Evolutionary conservation across 2,329 filamentous ascomycete genomes (phyloP).

Genomic region (Venturia nashicola): DNA sequence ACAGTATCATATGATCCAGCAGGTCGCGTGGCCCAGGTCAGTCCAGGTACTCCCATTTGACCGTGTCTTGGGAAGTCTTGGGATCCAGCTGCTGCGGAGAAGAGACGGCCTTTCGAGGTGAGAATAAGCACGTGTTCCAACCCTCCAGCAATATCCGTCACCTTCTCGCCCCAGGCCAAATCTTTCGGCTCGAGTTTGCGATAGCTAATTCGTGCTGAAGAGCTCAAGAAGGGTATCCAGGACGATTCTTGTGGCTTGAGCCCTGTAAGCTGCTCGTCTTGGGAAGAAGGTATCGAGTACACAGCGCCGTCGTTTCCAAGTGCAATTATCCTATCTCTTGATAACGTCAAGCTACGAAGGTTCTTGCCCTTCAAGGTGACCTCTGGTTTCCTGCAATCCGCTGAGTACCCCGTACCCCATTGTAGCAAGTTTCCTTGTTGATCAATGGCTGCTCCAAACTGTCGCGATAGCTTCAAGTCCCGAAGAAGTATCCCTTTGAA

Average conservation of each 20-base stretch:
- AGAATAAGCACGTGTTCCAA: constrained; percentile 78
- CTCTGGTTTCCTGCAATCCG: constrained; percentile 49
- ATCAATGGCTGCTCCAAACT: constrained; percentile 75
- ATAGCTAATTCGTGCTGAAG: constrained; percentile 51
- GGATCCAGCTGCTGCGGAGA: constrained; percentile 72
- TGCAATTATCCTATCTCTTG: constrained; percentile 71
- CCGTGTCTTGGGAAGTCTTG: constrained; percentile 69
- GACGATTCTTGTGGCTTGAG: constrained; percentile 50
- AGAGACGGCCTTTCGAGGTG: constrained; percentile 74
- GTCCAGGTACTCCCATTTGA: constrained; percentile 74
- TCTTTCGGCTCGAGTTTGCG: constrained; percentile 55
- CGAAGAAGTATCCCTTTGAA: constrained; percentile 77
- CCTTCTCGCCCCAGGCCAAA: constrained; percentile 56
- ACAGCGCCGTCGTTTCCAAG: constrained; percentile 63
- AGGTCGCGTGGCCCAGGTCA: constrained; percentile 70
- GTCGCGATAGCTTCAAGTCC: constrained; percentile 73
- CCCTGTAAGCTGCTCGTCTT: constrained; percentile 54
- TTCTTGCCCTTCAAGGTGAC: constrained; percentile 72
- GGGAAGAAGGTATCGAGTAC: constrained; percentile 72
- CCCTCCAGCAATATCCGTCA: constrained; percentile 64
- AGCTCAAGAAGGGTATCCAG: constrained; percentile 67
- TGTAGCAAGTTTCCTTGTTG: constrained; percentile 83
- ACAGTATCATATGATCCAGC: constrained; percentile 67
- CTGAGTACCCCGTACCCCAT: constrained; percentile 73
- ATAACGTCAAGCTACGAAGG: constrained; percentile 62